These are phyloP conservation scores for Symbiodinium natans DNA, from an alignment of 73 alveolate genomes.

Conservation along the genomic window DNA sequence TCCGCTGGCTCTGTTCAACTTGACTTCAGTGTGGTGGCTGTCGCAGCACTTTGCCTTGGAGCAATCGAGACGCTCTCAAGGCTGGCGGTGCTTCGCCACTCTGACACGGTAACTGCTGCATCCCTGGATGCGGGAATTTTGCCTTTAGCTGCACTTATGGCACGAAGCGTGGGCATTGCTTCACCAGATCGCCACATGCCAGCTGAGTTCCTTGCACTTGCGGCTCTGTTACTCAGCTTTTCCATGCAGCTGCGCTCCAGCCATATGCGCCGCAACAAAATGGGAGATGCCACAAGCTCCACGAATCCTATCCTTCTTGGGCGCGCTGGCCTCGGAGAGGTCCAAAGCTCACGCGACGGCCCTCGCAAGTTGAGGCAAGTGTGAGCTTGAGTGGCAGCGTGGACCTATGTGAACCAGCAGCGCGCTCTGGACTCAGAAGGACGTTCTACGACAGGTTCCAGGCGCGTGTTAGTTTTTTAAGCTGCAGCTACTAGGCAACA, in stretches of 20 bases:
- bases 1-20: not conserved
- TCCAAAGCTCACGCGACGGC: too few relatives aligned
- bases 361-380: not conserved
- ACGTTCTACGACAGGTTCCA: too few relatives aligned
- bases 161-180: constrained; percentile 7
- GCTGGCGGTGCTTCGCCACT: constrained; percentile 77
- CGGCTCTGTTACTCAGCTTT: not conserved
- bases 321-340: not conserved
- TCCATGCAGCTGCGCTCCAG: not conserved
- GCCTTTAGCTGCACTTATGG: constrained; percentile 36
- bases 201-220: not conserved
- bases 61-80: constrained; percentile 20
- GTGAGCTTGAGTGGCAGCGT: not conserved
- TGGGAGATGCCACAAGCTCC: too few relatives aligned
- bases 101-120: constrained; percentile 45
- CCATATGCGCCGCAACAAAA: not conserved
- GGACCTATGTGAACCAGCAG: too few relatives aligned
- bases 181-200: not conserved
- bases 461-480: too few relatives aligned
- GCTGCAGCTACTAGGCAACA: too few relatives aligned
- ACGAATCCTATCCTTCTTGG: not conserved
- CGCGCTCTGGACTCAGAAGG: too few relatives aligned
- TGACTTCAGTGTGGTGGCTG: not conserved
- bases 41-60: constrained; percentile 18
- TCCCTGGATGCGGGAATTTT: constrained; percentile 50